These are phyloP conservation scores for Citrus sp. DNA, from an alignment of 345 rosid species.

Conservation along the genomic window DNA sequence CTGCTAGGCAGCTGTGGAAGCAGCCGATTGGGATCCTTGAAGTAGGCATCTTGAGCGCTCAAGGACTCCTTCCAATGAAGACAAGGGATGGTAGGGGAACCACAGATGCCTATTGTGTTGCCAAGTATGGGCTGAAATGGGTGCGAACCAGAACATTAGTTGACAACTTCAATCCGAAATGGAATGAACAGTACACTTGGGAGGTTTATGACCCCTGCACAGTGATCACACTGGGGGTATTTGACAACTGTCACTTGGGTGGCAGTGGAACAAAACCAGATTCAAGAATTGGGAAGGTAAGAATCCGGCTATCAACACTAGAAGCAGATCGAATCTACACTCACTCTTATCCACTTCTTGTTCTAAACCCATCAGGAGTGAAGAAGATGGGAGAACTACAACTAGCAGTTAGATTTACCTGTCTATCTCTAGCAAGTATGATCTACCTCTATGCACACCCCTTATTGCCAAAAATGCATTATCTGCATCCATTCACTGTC, in stretches of 20 bases:
- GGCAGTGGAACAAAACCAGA: slow-evolving; percentile 51
- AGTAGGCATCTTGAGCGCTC: slow-evolving; percentile 79
- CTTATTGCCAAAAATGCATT: slow-evolving; percentile 84
- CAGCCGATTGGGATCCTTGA: slow-evolving; percentile 81
- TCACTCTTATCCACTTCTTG: slow-evolving; percentile 76
- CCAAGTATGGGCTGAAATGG: slow-evolving; percentile 88
- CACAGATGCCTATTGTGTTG: slow-evolving; percentile 83
- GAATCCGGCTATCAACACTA: slow-evolving; percentile 67
- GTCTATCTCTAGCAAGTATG: slow-evolving; percentile 68
- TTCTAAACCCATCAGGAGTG: slow-evolving; percentile 57
- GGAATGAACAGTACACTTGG: slow-evolving; percentile 95
- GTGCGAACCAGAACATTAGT: slow-evolving; percentile 74
- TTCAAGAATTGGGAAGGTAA: slow-evolving; percentile 75
- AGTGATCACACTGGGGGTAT: slow-evolving; percentile 75
- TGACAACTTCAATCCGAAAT: slow-evolving; percentile 65
- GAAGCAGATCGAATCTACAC: slow-evolving; percentile 76
- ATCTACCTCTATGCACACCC: slow-evolving; percentile 75
- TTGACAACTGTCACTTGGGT: slow-evolving; percentile 78
- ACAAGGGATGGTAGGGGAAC: slow-evolving; percentile 55
- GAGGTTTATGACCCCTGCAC: slow-evolving; percentile 86
- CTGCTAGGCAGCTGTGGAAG: slow-evolving; percentile 88
- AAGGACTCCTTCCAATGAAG: slow-evolving; percentile 77
- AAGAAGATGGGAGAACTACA: slow-evolving; percentile 93
- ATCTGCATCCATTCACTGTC: slow-evolving; percentile 77
- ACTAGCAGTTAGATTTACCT: slow-evolving; percentile 68